Conservation (phyloP, 306 rosid genomes). For the Calophaca sinica region DNA sequence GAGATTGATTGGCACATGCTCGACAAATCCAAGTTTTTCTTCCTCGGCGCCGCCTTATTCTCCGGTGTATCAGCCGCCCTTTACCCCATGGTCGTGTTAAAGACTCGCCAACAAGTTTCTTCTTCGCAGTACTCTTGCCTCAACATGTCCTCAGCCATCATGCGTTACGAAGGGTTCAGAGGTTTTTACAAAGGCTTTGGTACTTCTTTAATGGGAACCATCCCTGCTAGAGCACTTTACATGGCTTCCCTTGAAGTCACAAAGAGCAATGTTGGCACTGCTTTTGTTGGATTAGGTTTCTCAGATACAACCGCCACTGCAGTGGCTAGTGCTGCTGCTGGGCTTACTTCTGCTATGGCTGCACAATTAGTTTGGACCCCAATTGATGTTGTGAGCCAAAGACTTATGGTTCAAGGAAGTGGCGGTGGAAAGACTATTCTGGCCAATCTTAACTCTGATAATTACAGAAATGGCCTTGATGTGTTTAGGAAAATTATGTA, state of each 20-base stretch:
- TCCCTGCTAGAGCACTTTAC: slow-evolving; percentile 96
- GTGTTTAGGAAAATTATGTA: slow-evolving; percentile 77
- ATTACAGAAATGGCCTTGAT: slow-evolving; percentile 81
- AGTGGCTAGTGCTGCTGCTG: slow-evolving; percentile 80
- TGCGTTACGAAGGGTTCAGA: slow-evolving; percentile 77
- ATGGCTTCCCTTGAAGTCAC: slow-evolving; percentile 89
- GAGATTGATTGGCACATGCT: slow-evolving; percentile 99
- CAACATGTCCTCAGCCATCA: slow-evolving; percentile 69
- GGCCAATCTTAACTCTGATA: slow-evolving; percentile 56
- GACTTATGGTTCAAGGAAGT: slow-evolving; percentile 85
- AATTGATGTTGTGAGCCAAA: slow-evolving; percentile 89
- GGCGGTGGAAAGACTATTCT: slow-evolving; percentile 41
- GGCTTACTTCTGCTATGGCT: slow-evolving; percentile 87
- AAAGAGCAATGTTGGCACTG: slow-evolving; percentile 79
- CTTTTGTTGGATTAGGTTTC: slow-evolving; percentile 65
- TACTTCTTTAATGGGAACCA: slow-evolving; percentile 88
- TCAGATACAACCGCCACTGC: slow-evolving; percentile 82
- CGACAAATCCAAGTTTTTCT: slow-evolving; percentile 90
- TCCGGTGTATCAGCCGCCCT: slow-evolving; percentile 87
- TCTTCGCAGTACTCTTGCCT: slow-evolving; percentile 66
- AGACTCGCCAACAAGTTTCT: slow-evolving; percentile 88
- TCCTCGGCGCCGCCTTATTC: slow-evolving; percentile 92
- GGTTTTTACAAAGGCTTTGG: slow-evolving; percentile 97
- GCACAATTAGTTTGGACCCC: slow-evolving; percentile 99
- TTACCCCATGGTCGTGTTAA: slow-evolving; percentile 83